Evolutionary conservation across 768 basidiomycete genomes (phyloP), one percentile per base, ranked within the genome.

Genomic region (Gelatoporia subvermispora): DNA sequence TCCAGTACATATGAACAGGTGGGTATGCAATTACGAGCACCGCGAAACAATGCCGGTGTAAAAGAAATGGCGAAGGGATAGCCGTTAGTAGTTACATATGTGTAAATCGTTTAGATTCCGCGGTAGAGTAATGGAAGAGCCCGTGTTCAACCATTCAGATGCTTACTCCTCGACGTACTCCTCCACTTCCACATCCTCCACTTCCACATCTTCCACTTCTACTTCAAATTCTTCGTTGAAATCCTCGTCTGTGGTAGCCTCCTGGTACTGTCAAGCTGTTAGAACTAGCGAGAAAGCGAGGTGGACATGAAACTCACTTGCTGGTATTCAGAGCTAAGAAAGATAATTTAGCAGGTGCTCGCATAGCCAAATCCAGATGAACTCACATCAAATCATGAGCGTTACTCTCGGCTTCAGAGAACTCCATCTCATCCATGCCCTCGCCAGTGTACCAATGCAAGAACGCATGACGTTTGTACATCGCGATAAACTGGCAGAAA

Each of bases 371-470:
- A 55, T 10, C 5, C n/a, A 8, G 21, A 16, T n/a, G n/a, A 20
- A 70, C 88, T 65, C 64, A 91, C 88, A 92, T 84, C 41, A 93
- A 65, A 68, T 93, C 91, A 2, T 74, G 76, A 2, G 78, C 71
- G 62, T 92, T 91, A 61, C 85, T 91, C 69, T 92, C 89, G 0
- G 91, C 90, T 65, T 93, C 90, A 0, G 85, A 77, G 66, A 93
- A 91, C 67, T 93, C 79, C 84, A 84, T 78, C 16, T 77, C 62
- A 62, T 93, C 93, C 93, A 94, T 93, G 37, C 92, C 92, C 65
- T 94, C 92, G 11, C 81, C 86, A 8, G 82, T 87, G 64, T 92
- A 93, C 88, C 90, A 93, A 63, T 93, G 90, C 49, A 94, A 66
- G 75, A 89, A 95, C 4, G 93, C 93, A 39, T 76, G 74, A 24